Base-by-base conservation (phyloP, 331 rosid species). In the Quercus tomentella region DNA sequence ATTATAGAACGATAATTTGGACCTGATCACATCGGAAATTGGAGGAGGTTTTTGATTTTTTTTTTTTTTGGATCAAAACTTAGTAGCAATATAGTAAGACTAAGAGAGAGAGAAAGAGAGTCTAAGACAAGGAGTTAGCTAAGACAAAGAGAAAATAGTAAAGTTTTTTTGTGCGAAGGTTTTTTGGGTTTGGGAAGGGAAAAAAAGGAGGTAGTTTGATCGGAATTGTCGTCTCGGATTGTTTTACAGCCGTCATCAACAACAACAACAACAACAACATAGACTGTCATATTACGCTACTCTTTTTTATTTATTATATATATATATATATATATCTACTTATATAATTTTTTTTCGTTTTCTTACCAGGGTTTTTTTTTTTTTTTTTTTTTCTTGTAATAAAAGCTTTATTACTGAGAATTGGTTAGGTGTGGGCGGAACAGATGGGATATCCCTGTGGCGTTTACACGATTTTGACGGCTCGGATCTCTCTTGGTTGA, bases 241-340 rank as follows among this genome's bases (percentile, higher is more conserved):
- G 66, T 69, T 51, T 76, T 73, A 21, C 80, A 77, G 82, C 83
- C 84, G 79, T 79, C 77, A 23, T 63, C 80, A 18, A 74, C 28
- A 26, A 26, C 28, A 20, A 49, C 80, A 18, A 74, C 28, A 26
- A 26, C 28, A 20, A 49, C 78, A 18, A 70, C 35, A 55, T 41
- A 49, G 58, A 56, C 85, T 82, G 78, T 70, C 52, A 72, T 74
- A 69, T 49, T 43, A 76, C 74, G 90, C 81, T 51, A 73, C 66
- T 60, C 25, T 66, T 2, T 31, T 45, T 7, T 76, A 18, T 52
- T 6, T 31, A 31, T 6, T 31, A 31, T 33, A 33, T 31, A 31
- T 31, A 31, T 31, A 31, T 31, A 31, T 33, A 6, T 35, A 6
- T 35, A 35, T 37, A 7, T 35, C 0, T 35, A 35, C 10, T 7